A percentile compares a stretch with the other conserved stretches of the same genome.
phyloP scores from a whole-genome alignment of 2,329 filamentous ascomycete genomes.

The Penicillium brevicompactum region DNA sequence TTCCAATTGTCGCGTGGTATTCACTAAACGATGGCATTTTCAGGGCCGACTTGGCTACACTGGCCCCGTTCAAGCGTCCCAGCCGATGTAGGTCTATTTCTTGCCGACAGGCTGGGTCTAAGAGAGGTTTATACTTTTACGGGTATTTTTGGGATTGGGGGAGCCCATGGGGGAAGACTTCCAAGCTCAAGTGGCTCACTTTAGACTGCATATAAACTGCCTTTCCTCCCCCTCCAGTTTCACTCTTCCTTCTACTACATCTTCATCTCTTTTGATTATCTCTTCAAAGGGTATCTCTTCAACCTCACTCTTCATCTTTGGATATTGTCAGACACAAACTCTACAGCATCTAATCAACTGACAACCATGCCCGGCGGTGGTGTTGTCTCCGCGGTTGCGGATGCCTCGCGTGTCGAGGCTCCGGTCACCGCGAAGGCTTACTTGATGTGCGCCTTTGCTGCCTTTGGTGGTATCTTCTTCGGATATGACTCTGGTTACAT shows the following conservation, averaged over 20 bases:
- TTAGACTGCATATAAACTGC: constrained; percentile 2
- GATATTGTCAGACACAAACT: too few relatives aligned
- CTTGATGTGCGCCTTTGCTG: constrained; percentile 62
- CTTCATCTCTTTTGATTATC: neutral
- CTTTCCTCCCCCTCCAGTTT: neutral
- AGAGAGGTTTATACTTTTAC: neutral
- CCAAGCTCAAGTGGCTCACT: neutral
- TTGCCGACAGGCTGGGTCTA: constrained; percentile 1
- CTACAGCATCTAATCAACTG: neutral
- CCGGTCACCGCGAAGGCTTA: constrained; percentile 63
- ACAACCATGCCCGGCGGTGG: constrained; percentile 30
- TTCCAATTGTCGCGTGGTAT: constrained; percentile 5
- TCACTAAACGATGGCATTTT: neutral
- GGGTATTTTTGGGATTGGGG: neutral
- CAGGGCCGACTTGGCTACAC: constrained; percentile 6
- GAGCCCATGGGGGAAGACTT: neutral
- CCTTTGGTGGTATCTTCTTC: constrained; percentile 64
- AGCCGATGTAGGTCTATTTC: neutral
- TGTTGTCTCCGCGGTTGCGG: constrained; percentile 40
- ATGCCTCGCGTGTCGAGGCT: constrained; percentile 59
- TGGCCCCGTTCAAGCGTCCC: neutral
- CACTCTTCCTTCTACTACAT: neutral
- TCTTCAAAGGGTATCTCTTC: neutral
- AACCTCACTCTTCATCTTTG: neutral
- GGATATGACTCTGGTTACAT: constrained; percentile 63